A percentile compares a stretch with the other conserved stretches of the same genome.
phyloP scores from a whole-genome alignment of 257 asterid species.

The Linderniella brevidens region DNA sequence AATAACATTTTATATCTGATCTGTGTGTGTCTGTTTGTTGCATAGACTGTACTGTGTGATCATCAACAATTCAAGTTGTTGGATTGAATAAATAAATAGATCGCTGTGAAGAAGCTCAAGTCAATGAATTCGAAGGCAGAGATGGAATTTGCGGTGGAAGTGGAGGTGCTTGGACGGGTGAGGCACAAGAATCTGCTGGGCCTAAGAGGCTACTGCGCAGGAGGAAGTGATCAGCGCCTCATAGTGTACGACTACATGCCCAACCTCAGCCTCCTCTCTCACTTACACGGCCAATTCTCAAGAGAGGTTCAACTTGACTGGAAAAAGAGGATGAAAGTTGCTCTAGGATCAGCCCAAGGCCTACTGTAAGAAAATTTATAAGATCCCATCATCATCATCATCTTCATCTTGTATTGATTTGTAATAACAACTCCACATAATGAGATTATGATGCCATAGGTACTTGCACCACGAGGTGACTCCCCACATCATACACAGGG shows the following conservation, averaged over 20 bases:
- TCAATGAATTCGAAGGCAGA: constrained; percentile 87
- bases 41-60: too few species aligned
- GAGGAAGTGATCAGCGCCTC: constrained; percentile 78
- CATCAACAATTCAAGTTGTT: too few species aligned
- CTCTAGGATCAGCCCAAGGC: constrained; percentile 87
- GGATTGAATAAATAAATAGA: constrained; percentile 23
- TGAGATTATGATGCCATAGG: constrained; percentile 19
- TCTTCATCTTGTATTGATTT: too few species aligned
- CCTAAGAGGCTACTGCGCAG: constrained; percentile 77
- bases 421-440: too few species aligned
- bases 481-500: constrained; percentile 79
- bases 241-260: constrained; percentile 75
- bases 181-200: constrained; percentile 72
- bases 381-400: too few species aligned
- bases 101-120: constrained; percentile 84
- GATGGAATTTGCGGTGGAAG: constrained; percentile 76
- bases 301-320: constrained; percentile 74
- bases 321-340: constrained; percentile 67
- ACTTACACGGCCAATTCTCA: constrained; percentile 87
- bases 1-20: neutral
- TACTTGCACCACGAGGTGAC: constrained; percentile 73
- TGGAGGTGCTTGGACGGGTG: constrained; percentile 77
- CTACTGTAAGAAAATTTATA: constrained; percentile 36
- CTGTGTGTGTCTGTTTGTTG: too few species aligned
- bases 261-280: constrained; percentile 71